These are phyloP conservation scores for Entoloma clypeatum DNA, from an alignment of 1,284 basidiomycete species.

Conservation along the genomic window DNA sequence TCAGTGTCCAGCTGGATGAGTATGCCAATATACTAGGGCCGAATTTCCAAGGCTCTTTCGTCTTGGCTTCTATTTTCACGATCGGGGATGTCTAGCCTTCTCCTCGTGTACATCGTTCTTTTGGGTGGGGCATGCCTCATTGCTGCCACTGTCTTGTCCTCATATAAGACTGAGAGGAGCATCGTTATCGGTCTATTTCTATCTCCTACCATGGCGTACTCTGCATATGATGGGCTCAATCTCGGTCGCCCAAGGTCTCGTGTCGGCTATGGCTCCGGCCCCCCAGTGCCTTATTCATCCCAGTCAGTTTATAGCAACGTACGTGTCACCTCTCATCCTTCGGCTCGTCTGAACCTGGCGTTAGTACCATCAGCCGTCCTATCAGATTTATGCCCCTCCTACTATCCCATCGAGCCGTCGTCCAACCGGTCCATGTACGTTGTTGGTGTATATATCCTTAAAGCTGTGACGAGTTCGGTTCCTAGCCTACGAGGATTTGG, in stretches of 20 bases:
- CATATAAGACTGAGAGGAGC: too few species aligned
- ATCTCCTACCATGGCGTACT: conserved; percentile 34
- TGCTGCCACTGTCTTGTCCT: conserved; percentile 9
- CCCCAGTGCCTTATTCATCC: conserved; percentile 26
- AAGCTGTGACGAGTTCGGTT: not conserved
- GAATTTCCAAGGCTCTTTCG: too few species aligned
- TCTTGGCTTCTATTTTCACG: too few species aligned
- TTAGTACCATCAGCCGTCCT: conserved; percentile 24
- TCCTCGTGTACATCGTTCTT: too few species aligned
- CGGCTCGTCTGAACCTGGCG: not conserved
- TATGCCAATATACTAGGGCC: too few species aligned
- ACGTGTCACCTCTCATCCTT: not conserved
- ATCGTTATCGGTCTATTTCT: too few species aligned
- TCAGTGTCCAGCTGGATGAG: too few species aligned
- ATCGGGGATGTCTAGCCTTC: too few species aligned
- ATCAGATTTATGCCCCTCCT: conserved; percentile 29
- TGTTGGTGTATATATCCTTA: not conserved
- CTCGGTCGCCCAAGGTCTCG: conserved; percentile 26
- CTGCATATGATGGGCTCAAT: conserved; percentile 33
- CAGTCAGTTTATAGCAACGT: conserved; percentile 23
- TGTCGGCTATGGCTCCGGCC: conserved; percentile 26
- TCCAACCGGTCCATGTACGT: conserved; percentile 32
- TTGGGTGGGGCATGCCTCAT: too few species aligned
- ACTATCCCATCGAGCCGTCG: conserved; percentile 32
- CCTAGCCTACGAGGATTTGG: conserved; percentile 49